A percentile compares a stretch with the other conserved stretches of the same genome.
Conservation (phyloP, 305 asterid species). For the Fraxinus latifolia region DNA sequence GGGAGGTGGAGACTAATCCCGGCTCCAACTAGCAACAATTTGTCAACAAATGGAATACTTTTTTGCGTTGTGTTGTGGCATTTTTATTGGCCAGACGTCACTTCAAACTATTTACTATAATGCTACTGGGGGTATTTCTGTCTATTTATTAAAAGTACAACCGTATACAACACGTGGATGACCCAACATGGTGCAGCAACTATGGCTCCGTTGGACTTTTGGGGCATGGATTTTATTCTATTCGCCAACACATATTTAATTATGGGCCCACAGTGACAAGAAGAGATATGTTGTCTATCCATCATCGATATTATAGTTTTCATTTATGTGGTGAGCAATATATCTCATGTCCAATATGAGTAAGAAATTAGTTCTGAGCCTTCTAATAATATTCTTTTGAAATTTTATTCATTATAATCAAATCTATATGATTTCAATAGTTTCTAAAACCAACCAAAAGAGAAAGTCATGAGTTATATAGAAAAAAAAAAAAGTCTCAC, state of each 20-base stretch:
- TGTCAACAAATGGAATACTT: neutral
- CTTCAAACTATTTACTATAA: neutral
- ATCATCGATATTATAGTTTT: too few relatives aligned
- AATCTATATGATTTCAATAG: neutral
- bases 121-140: neutral
- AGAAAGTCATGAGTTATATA: neutral
- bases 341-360: too few relatives aligned
- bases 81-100: neutral
- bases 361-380: neutral
- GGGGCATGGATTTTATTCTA: neutral
- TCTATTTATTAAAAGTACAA: neutral
- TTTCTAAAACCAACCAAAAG: neutral
- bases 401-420: neutral
- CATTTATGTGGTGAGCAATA: too few relatives aligned
- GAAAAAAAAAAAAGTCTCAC: too few relatives aligned
- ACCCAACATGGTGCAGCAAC: neutral
- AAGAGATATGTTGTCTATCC: neutral
- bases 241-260: neutral
- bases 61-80: neutral
- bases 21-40: neutral
- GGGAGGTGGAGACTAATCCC: neutral
- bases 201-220: neutral
- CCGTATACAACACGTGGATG: neutral
- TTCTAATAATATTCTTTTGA: neutral
- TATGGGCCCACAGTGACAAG: neutral